Evolutionary conservation across 768 basidiomycete species (phyloP), one percentile per base, ranked within the genome.

Genomic region (Boletus eberwhitei): DNA sequence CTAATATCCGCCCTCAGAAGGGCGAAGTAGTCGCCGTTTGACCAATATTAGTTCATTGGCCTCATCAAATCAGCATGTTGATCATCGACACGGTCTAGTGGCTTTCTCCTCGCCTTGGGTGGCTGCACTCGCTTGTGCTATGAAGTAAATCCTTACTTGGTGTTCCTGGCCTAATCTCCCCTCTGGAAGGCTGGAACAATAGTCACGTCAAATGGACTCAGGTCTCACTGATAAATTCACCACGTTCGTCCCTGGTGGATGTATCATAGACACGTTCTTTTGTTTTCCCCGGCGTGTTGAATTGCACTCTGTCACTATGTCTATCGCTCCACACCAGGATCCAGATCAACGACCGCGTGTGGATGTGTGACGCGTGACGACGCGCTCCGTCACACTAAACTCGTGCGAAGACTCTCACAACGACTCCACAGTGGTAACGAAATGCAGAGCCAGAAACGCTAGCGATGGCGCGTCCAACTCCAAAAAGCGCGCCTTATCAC

Each of bases 401-500:
- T 35, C 31, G 26, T 47, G n/a, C 16, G 14, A 34, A 21, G 1
- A 53, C 39, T 34, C 35, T 17, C 37, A 34, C 35, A n/a, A n/a
- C 40, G 16, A 26, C 29, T 26, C 22, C 32, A 69, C 63, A 56
- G 49, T 44, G 2, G 49, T 50, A 31, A 54, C 58, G 34, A 80
- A 80, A 60, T 75, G 78, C 55, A 75, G 74, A 60, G 64, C 48
- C 24, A 29, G 64, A 21, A 68, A 73, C 52, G 8, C 66, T 67
- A 43, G 65, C 68, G 6, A 72, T 80, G 38, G 41, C 35, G 42
- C 55, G 21, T 63, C 66, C 22, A 52, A 54, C 4, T 46, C 58
- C 40, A 77, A 77, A 39, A 68, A 57, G 19, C 68, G 24, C 71
- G 66, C 39, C 52, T 22, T 24, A 5, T 22, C 4, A 19, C 53